phyloP scores from a whole-genome alignment of 306 rosid species.

The Lathyrus sativus region DNA sequence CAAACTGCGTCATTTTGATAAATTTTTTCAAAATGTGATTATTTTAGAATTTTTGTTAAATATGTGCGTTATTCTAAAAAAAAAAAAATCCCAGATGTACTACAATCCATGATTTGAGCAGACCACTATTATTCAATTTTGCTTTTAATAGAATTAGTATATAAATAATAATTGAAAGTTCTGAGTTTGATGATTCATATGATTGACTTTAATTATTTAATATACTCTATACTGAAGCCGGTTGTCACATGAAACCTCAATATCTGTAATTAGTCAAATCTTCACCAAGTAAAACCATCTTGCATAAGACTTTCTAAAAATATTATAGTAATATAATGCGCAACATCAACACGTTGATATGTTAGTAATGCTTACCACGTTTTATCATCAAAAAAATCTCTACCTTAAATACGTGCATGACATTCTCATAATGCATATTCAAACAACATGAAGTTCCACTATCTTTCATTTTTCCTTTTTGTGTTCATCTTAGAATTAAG shows the following conservation, averaged over 20 bases:
- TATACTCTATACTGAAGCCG: constrained; percentile 3
- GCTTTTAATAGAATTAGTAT: background rate
- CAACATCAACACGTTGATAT: constrained; percentile 48
- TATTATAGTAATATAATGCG: background rate
- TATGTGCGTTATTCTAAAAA: no score
- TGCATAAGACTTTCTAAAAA: background rate
- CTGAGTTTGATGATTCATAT: background rate
- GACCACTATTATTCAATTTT: background rate
- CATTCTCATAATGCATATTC: constrained; percentile 29
- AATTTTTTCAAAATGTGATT: no score
- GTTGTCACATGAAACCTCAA: constrained; percentile 31
- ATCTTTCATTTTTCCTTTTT: constrained; percentile 36
- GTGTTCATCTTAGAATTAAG: constrained; percentile 39
- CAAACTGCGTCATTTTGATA: no score
- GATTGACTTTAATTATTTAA: constrained; percentile 36
- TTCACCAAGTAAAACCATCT: constrained; percentile 39
- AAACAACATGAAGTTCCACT: constrained; percentile 48
- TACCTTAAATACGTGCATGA: constrained; percentile 41
- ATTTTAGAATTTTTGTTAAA: no score
- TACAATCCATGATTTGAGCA: no score
- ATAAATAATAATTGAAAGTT: background rate
- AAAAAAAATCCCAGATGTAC: no score
- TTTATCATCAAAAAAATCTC: constrained; percentile 4
- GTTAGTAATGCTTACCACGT: constrained; percentile 58
- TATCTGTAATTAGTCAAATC: constrained; percentile 11